Evolutionary conservation across 2,329 filamentous ascomycete species (phyloP).

Genomic region (Xylariaceae sp.): DNA sequence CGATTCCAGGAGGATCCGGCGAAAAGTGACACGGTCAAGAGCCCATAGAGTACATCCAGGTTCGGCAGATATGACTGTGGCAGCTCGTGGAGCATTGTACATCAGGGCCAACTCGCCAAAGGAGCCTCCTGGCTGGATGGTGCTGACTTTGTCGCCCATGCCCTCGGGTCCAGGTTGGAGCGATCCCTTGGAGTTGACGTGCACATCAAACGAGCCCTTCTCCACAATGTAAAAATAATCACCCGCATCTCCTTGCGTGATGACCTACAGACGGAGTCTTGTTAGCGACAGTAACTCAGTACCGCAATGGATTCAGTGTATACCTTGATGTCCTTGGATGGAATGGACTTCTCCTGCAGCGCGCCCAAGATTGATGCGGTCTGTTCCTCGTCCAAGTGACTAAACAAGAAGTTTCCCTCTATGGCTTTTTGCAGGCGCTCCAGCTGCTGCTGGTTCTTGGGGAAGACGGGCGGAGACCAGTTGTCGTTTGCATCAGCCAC

Average conservation of each 20-base stretch:
- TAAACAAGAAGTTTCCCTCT: slow-evolving; percentile 87
- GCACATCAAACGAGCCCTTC: slow-evolving; percentile 83
- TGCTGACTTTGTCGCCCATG: slow-evolving; percentile 76
- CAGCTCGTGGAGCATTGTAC: slow-evolving; percentile 96
- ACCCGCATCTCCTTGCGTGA: slow-evolving; percentile 89
- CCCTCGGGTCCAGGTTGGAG: slow-evolving; percentile 78
- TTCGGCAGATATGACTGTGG: slow-evolving; percentile 84
- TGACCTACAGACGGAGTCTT: slow-evolving; percentile 61
- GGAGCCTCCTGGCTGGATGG: slow-evolving; percentile 81
- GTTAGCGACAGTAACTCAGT: neutral
- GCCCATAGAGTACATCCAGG: slow-evolving; percentile 82
- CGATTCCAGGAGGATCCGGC: slow-evolving; percentile 96
- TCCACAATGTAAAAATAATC: slow-evolving; percentile 99
- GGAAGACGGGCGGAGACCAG: slow-evolving; percentile 82
- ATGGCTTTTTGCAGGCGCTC: slow-evolving; percentile 76
- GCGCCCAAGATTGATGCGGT: slow-evolving; percentile 82
- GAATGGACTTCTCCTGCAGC: slow-evolving; percentile 90
- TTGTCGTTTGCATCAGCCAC: slow-evolving; percentile 78
- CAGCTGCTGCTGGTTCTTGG: slow-evolving; percentile 79
- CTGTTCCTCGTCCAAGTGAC: slow-evolving; percentile 91
- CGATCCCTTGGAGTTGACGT: slow-evolving; percentile 74
- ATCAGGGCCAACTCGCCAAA: slow-evolving; percentile 97
- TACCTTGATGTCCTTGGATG: slow-evolving; percentile 77
- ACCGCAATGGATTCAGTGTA: slow-evolving; percentile 12
- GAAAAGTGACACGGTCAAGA: slow-evolving; percentile 91